phyloP scores from a whole-genome alignment of 2,329 filamentous ascomycete species.

The Chaetomium globosum region DNA sequence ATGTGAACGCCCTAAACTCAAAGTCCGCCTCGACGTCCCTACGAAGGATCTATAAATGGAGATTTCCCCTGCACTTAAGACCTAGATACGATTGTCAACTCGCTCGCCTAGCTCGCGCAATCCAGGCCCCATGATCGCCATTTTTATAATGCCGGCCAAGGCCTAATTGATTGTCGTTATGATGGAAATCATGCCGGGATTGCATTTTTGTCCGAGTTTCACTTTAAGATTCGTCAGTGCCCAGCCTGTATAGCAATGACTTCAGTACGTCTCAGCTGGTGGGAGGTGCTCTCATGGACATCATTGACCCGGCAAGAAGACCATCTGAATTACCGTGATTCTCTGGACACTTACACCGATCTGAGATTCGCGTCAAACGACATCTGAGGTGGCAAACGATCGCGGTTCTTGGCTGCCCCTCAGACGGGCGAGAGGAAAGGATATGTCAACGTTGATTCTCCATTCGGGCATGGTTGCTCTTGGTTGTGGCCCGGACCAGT shows the following conservation, averaged over 20 bases:
- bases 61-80: neutral
- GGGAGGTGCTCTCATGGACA: neutral
- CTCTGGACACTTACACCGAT: conserved; percentile 2
- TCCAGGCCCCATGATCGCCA: neutral
- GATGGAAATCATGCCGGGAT: neutral
- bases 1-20: neutral
- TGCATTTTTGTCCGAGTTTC: neutral
- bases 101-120: neutral
- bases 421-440: neutral
- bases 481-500: neutral
- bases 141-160: neutral
- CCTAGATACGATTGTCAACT: neutral
- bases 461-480: conserved; percentile 8
- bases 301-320: conserved; percentile 5
- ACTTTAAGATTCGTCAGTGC: neutral
- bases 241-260: neutral
- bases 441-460: conserved; percentile 6
- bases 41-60: neutral
- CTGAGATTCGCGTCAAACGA: conserved; percentile 1
- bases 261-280: conserved; percentile 8
- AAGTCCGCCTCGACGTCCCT: neutral
- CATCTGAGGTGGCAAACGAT: conserved; percentile 4
- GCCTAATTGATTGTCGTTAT: neutral
- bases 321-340: neutral
- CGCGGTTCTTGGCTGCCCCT: conserved; percentile 4